Evolutionary conservation across 768 basidiomycete species (phyloP).

Genomic region (Obba rivulosa): DNA sequence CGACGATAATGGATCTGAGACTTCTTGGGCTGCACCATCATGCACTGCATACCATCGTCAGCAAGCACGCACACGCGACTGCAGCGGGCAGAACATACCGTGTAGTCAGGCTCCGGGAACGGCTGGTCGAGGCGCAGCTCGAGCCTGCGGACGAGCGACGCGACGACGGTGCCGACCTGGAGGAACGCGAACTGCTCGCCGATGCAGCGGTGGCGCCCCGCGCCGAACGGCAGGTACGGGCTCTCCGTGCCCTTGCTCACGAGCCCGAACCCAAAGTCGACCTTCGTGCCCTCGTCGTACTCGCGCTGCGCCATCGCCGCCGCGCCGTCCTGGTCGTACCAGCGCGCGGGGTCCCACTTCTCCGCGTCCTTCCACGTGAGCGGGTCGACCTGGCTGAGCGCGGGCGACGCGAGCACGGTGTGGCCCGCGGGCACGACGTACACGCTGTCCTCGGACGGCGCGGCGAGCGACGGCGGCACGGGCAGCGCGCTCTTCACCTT

Average conservation of each 20-base stretch:
- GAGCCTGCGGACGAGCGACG: constrained; percentile 69
- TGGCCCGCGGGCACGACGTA: constrained; percentile 90
- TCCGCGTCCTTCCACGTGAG: constrained; percentile 68
- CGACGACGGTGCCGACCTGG: constrained; percentile 81
- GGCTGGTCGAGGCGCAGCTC: constrained; percentile 63
- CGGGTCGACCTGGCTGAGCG: constrained; percentile 85
- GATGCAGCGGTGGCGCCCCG: constrained; percentile 92
- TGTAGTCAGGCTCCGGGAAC: constrained; percentile 86
- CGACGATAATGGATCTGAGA: constrained; percentile 62
- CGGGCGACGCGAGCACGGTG: constrained; percentile 85
- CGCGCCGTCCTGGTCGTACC: constrained; percentile 80
- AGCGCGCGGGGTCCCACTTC: constrained; percentile 77
- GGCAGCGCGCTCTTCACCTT: constrained; percentile 82
- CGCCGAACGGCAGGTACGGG: constrained; percentile 97
- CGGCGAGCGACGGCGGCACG: constrained; percentile 74
- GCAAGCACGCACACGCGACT: neutral
- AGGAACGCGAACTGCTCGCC: constrained; percentile 96
- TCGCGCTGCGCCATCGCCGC: constrained; percentile 73
- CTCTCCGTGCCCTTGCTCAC: constrained; percentile 96
- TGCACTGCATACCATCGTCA: constrained; percentile 59
- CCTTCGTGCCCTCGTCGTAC: constrained; percentile 80
- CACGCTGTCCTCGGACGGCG: constrained; percentile 65
- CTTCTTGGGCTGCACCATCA: constrained; percentile 86
- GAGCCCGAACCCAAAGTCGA: constrained; percentile 94
- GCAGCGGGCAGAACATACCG: constrained; percentile 46